These are phyloP conservation scores for Trichosanthes truncata DNA, from an alignment of 306 rosid species.

Conservation along the genomic window DNA sequence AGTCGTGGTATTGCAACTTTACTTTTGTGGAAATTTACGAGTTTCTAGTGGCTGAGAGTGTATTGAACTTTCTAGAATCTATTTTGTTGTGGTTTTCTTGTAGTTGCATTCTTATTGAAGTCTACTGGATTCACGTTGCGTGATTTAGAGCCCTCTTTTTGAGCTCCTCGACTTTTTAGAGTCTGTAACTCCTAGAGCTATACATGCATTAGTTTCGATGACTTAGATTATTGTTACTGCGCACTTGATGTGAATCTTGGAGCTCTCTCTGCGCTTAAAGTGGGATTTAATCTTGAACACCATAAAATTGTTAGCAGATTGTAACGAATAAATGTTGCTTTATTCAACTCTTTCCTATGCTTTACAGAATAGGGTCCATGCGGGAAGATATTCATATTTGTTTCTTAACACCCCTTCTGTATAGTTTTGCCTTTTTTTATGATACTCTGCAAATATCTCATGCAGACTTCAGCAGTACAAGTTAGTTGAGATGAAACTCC, in stretches of 20 bases:
- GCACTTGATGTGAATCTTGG: background rate
- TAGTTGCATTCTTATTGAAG: background rate
- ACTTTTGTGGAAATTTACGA: background rate
- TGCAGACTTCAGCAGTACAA: conserved; percentile 96
- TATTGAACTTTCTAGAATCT: background rate
- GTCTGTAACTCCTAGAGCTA: background rate
- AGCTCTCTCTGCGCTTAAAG: background rate
- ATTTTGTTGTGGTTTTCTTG: background rate
- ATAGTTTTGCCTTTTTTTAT: background rate
- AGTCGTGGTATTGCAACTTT: background rate
- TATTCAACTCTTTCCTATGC: background rate
- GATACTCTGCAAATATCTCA: conserved; percentile 8
- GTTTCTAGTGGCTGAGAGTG: background rate
- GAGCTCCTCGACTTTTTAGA: background rate
- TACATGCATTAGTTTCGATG: background rate
- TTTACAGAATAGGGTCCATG: background rate
- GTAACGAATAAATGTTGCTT: background rate
- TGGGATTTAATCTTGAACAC: background rate
- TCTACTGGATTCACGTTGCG: background rate
- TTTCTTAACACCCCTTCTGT: background rate
- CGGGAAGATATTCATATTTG: background rate
- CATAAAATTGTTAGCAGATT: background rate
- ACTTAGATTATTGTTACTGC: background rate
- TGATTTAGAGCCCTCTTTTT: background rate
- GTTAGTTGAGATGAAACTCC: conserved; percentile 95